These are phyloP conservation scores for Melaleuca alternifolia DNA, from an alignment of 345 rosid species.

Conservation along the genomic window DNA sequence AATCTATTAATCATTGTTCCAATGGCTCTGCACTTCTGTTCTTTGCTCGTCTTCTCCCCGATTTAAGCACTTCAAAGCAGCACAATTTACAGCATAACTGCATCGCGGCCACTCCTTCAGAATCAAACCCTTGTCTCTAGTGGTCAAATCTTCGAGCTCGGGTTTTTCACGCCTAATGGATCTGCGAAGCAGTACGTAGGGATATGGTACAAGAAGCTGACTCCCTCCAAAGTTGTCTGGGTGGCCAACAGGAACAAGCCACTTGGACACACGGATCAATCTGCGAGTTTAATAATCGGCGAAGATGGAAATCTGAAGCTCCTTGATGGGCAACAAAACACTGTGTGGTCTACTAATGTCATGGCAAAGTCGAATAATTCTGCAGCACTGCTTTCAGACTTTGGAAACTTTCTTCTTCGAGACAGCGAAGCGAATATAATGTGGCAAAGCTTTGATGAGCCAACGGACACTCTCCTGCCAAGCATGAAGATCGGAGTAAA, in stretches of 20 bases:
- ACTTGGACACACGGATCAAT: neutral
- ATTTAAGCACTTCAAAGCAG: neutral
- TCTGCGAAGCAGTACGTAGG: neutral
- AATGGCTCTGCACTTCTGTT: neutral
- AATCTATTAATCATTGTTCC: neutral
- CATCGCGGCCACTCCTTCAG: neutral
- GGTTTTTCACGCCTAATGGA: slow-evolving; percentile 1
- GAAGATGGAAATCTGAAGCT: slow-evolving; percentile 9
- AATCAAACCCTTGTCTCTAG: neutral
- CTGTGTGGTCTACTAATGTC: slow-evolving; percentile 14
- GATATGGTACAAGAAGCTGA: neutral
- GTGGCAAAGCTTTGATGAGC: slow-evolving; percentile 34
- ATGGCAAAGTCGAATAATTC: neutral
- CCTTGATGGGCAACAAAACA: neutral
- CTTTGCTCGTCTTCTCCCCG: neutral
- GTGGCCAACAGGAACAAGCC: slow-evolving; percentile 33
- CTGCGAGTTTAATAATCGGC: slow-evolving; percentile 9
- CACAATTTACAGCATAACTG: neutral
- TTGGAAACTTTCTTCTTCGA: slow-evolving; percentile 20
- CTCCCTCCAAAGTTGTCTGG: slow-evolving; percentile 14
- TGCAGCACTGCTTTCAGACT: slow-evolving; percentile 10
- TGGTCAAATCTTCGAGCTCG: neutral
- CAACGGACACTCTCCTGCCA: slow-evolving; percentile 24
- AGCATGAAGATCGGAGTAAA: slow-evolving; percentile 21
- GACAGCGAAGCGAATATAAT: neutral